These are phyloP conservation scores for Aspergillus texensis DNA, from an alignment of 2,329 filamentous ascomycete genomes.

Conservation along the genomic window DNA sequence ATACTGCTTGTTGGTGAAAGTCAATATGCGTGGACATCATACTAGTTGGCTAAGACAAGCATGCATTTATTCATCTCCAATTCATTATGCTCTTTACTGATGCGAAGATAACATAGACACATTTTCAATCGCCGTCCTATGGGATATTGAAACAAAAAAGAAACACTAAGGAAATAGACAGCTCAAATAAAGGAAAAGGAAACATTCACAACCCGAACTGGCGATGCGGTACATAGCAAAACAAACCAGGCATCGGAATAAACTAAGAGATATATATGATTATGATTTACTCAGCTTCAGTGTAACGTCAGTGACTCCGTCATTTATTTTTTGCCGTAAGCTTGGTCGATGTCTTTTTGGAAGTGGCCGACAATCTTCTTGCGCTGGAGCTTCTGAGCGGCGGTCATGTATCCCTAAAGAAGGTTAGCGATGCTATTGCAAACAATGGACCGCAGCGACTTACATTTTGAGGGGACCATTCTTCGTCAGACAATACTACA, in stretches of 20 bases:
- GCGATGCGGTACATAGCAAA: not conserved
- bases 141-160: not conserved
- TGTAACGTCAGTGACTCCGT: not conserved
- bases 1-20: not conserved
- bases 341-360: slow-evolving; percentile 62
- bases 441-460: slow-evolving; percentile 16
- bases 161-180: not conserved
- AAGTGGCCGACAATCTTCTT: slow-evolving; percentile 67
- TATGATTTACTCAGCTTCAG: not conserved
- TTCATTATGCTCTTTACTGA: not conserved
- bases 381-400: slow-evolving; percentile 73
- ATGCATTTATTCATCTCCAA: not conserved
- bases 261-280: slow-evolving; percentile 12
- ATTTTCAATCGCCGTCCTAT: slow-evolving; percentile 4
- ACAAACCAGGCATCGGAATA: slow-evolving; percentile 8
- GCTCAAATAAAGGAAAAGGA: not conserved
- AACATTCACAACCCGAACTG: not conserved
- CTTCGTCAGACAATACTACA: slow-evolving; percentile 49
- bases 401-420: slow-evolving; percentile 63
- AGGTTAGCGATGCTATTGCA: slow-evolving; percentile 12
- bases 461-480: slow-evolving; percentile 49
- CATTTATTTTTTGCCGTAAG: slow-evolving; percentile 55
- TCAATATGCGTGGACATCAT: too few species aligned
- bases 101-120: slow-evolving; percentile 1
- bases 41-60: not conserved